Conservation (phyloP, 2,329 filamentous ascomycete genomes). For the Penicillium sp. region DNA sequence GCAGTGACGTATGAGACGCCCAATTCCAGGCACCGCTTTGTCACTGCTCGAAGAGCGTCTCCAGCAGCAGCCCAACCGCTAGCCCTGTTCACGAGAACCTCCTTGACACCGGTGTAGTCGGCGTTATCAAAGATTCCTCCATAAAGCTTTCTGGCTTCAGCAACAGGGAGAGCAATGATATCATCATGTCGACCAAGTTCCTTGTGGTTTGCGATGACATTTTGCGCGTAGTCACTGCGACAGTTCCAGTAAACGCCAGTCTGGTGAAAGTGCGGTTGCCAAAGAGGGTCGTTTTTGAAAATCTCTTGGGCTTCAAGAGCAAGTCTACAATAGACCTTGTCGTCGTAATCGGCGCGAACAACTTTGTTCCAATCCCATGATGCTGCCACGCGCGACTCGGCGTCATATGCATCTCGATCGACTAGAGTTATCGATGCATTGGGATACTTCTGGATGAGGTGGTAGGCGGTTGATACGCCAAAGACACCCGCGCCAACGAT, state of each 20-base stretch:
- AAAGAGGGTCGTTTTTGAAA: slow-evolving; percentile 37
- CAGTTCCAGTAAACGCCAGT: slow-evolving; percentile 53
- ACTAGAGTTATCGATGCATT: slow-evolving; percentile 28
- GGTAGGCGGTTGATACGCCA: slow-evolving; percentile 29
- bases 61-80: slow-evolving; percentile 65
- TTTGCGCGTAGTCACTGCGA: slow-evolving; percentile 47
- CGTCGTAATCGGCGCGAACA: slow-evolving; percentile 30
- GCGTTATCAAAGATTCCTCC: slow-evolving; percentile 60
- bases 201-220: slow-evolving; percentile 52
- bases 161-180: slow-evolving; percentile 48
- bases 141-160: slow-evolving; percentile 56
- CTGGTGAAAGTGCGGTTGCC: slow-evolving; percentile 48
- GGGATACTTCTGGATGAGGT: slow-evolving; percentile 30
- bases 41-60: slow-evolving; percentile 56
- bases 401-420: slow-evolving; percentile 34
- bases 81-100: slow-evolving; percentile 57
- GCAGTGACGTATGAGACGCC: slow-evolving; percentile 60
- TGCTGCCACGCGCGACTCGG: slow-evolving; percentile 33
- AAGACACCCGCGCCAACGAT: slow-evolving; percentile 30
- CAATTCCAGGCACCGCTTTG: slow-evolving; percentile 50
- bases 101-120: slow-evolving; percentile 58
- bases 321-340: slow-evolving; percentile 28
- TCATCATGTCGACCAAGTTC: slow-evolving; percentile 49
- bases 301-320: slow-evolving; percentile 32
- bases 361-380: slow-evolving; percentile 35